A percentile compares a stretch with the other conserved stretches of the same genome.
Evolutionary conservation across 2,329 filamentous ascomycete genomes (phyloP).

Genomic region (Fusarium pininemorale): DNA sequence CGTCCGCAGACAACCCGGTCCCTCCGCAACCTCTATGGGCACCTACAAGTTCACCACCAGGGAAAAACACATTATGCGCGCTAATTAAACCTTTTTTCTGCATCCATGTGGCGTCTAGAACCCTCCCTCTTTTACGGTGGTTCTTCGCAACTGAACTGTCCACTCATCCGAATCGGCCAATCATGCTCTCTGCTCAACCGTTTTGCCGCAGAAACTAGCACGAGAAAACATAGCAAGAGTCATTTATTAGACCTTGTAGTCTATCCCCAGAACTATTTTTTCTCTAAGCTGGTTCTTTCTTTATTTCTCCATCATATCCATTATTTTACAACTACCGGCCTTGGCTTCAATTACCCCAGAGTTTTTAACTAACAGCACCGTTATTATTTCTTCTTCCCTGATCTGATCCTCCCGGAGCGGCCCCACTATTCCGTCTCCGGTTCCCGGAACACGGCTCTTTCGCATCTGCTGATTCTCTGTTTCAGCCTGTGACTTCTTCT

Average conservation of each 20-base stretch:
- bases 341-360: conserved; percentile 20
- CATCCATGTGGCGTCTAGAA: conserved; percentile 12
- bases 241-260: conserved; percentile 23
- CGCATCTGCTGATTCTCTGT: background rate
- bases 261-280: conserved; percentile 2
- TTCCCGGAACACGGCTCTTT: conserved; percentile 25
- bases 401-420: conserved; percentile 24
- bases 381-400: background rate
- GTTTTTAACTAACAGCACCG: background rate
- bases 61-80: conserved; percentile 21
- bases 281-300: background rate
- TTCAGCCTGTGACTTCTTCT: conserved; percentile 5
- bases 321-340: background rate
- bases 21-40: conserved; percentile 18
- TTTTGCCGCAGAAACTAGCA: conserved; percentile 36
- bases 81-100: conserved; percentile 11
- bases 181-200: conserved; percentile 33
- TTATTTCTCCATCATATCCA: conserved; percentile 14
- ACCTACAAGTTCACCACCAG: background rate
- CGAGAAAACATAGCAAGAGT: conserved; percentile 33
- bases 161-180: conserved; percentile 42
- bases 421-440: conserved; percentile 36
- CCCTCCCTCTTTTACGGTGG: background rate
- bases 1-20: conserved; percentile 12
- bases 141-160: conserved; percentile 24